Evolutionary conservation across 1,139 yeast species (phyloP).

Genomic region (Blastobotrys petasosporus): DNA sequence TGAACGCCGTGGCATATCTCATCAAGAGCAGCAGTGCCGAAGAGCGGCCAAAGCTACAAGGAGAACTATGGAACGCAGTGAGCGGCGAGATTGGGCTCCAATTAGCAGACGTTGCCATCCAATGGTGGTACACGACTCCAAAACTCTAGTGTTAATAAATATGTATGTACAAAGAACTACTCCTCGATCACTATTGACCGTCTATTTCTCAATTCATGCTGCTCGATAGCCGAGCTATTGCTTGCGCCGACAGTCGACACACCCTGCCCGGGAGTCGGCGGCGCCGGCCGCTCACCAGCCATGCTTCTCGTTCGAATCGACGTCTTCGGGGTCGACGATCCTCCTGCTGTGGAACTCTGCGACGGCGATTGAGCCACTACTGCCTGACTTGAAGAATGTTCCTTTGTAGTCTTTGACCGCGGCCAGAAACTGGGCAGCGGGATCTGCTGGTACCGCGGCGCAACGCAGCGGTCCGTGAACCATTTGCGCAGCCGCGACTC

Average conservation of each 20-base stretch:
- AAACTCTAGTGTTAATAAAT: conserved; percentile 2
- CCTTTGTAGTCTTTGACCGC: conserved; percentile 58
- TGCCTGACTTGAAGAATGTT: conserved; percentile 7
- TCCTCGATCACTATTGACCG: conserved; percentile 4
- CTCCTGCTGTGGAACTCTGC: background rate
- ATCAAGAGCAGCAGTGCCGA: conserved; percentile 14
- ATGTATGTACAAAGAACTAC: background rate
- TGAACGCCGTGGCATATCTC: conserved; percentile 23
- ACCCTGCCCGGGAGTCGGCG: background rate
- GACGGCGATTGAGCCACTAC: conserved; percentile 1
- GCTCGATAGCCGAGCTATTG: background rate
- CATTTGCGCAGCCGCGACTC: conserved; percentile 79
- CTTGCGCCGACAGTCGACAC: background rate
- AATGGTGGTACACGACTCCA: conserved; percentile 55
- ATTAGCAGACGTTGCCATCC: conserved; percentile 55
- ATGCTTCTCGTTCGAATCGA: conserved; percentile 3
- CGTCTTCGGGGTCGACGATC: conserved; percentile 1
- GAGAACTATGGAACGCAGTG: conserved; percentile 38
- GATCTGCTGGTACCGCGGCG: conserved; percentile 84
- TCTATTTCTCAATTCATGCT: conserved; percentile 2
- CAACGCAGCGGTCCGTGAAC: conserved; percentile 90
- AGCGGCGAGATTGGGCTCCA: conserved; percentile 51
- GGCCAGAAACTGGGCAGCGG: conserved; percentile 90
- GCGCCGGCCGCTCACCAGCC: conserved; percentile 7
- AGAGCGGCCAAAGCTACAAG: conserved; percentile 35